Percentiles rank a stretch among this genome's conserved stretches.
These are phyloP conservation scores for Aspergillus fischeri DNA, from an alignment of 2,329 filamentous ascomycete species.

Conservation along the genomic window DNA sequence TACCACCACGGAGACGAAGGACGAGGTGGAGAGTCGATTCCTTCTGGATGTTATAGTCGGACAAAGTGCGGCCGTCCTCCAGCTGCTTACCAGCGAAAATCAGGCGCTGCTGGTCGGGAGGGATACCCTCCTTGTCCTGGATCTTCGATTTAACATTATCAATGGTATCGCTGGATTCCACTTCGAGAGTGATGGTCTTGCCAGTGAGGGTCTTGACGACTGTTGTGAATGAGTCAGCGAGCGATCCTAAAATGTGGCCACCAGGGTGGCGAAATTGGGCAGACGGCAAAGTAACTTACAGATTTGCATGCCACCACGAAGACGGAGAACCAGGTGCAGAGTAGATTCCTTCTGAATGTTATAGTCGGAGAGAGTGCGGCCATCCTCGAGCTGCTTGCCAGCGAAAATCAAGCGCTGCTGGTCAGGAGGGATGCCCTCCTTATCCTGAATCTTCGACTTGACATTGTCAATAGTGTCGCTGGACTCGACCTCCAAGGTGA, in stretches of 20 bases:
- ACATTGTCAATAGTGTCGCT: constrained; percentile 51
- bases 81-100: constrained; percentile 97
- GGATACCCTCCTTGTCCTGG: constrained; percentile 96
- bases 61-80: constrained; percentile 86
- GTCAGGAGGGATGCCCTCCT: constrained; percentile 57
- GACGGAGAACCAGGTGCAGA: constrained; percentile 70
- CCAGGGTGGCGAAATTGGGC: constrained; percentile 6
- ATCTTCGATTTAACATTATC: constrained; percentile 98
- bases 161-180: constrained; percentile 76
- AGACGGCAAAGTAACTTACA: constrained; percentile 43
- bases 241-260: constrained; percentile 3
- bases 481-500: constrained; percentile 49
- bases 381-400: constrained; percentile 56
- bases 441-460: constrained; percentile 58
- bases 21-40: constrained; percentile 82
- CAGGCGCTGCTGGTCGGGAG: constrained; percentile 89
- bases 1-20: constrained; percentile 80
- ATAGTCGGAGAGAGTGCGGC: constrained; percentile 53
- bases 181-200: constrained; percentile 64
- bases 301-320: constrained; percentile 62
- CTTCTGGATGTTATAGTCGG: constrained; percentile 96
- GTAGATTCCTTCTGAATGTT: constrained; percentile 62
- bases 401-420: constrained; percentile 58
- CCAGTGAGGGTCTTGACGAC: constrained; percentile 58
- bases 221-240: constrained; percentile 19